phyloP scores from a whole-genome alignment of 495 filamentous ascomycete species.

The Penicillium subrubescens region DNA sequence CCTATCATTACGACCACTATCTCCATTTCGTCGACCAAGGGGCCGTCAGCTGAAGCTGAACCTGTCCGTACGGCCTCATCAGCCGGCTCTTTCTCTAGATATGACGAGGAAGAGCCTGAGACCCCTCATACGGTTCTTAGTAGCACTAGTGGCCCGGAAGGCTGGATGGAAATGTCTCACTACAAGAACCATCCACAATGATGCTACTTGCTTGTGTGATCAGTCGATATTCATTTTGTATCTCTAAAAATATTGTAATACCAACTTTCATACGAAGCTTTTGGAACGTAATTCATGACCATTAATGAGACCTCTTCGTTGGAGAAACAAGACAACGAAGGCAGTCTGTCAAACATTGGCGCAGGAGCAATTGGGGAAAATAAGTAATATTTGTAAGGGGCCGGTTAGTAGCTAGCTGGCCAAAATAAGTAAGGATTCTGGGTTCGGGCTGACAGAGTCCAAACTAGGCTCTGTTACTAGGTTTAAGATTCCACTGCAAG shows the following conservation, averaged over 20 bases:
- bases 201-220: background rate
- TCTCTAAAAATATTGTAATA: background rate
- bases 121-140: slow-evolving; percentile 16
- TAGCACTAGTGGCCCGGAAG: slow-evolving; percentile 15
- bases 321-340: background rate
- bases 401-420: too few relatives aligned
- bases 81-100: slow-evolving; percentile 4
- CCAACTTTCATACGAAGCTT: background rate
- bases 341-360: too few relatives aligned
- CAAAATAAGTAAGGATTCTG: too few relatives aligned
- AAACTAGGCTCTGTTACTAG: background rate
- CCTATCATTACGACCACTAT: slow-evolving; percentile 22
- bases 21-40: slow-evolving; percentile 17
- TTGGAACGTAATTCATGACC: background rate
- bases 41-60: background rate
- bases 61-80: slow-evolving; percentile 10
- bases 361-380: too few relatives aligned
- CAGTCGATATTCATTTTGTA: background rate
- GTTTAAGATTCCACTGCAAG: background rate
- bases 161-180: slow-evolving; percentile 22
- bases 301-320: background rate
- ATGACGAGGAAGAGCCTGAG: slow-evolving; percentile 14
- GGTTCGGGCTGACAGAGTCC: too few relatives aligned
- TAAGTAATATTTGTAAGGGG: too few relatives aligned
- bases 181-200: slow-evolving; percentile 13